These are phyloP conservation scores for Paraphoma sp. DNA, from an alignment of 2,329 filamentous ascomycete genomes.

Conservation along the genomic window DNA sequence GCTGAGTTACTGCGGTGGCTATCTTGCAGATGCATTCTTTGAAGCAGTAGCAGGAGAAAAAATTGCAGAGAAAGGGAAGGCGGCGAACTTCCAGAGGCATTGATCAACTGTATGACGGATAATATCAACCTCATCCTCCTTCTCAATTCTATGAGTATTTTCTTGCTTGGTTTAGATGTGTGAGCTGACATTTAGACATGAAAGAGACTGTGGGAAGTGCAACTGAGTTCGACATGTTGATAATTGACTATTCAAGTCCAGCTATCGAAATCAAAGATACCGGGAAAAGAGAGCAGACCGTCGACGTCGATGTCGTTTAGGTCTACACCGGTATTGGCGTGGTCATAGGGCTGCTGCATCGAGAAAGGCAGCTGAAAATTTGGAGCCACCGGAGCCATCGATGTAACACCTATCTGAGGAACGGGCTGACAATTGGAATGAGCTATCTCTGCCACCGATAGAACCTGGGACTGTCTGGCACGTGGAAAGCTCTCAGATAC, in stretches of 20 bases:
- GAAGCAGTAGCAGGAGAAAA: slow-evolving; percentile 40
- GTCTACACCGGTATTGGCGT: background rate
- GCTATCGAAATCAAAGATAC: slow-evolving; percentile 16
- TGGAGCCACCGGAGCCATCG: background rate
- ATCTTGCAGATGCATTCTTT: slow-evolving; percentile 49
- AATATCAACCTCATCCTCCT: background rate
- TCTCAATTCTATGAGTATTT: background rate
- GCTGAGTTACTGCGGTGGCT: slow-evolving; percentile 44
- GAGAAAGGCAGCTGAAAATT: background rate
- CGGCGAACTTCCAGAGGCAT: slow-evolving; percentile 9
- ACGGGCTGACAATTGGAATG: no score
- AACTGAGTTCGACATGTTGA: no score
- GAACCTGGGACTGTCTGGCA: slow-evolving; percentile 1
- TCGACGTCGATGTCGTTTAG: slow-evolving; percentile 11
- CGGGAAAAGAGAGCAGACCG: slow-evolving; percentile 16
- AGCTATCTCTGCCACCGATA: slow-evolving; percentile 10
- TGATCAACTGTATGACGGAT: background rate
- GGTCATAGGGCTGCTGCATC: slow-evolving; percentile 13
- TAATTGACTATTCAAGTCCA: slow-evolving; percentile 3
- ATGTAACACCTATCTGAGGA: background rate
- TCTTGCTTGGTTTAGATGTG: no score
- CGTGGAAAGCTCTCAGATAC: slow-evolving; percentile 21
- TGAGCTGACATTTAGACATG: no score
- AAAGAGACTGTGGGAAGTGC: no score
- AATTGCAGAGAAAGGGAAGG: slow-evolving; percentile 16